phyloP scores from a whole-genome alignment of 2,329 filamentous ascomycete species.

The Fusarium oxysporum region DNA sequence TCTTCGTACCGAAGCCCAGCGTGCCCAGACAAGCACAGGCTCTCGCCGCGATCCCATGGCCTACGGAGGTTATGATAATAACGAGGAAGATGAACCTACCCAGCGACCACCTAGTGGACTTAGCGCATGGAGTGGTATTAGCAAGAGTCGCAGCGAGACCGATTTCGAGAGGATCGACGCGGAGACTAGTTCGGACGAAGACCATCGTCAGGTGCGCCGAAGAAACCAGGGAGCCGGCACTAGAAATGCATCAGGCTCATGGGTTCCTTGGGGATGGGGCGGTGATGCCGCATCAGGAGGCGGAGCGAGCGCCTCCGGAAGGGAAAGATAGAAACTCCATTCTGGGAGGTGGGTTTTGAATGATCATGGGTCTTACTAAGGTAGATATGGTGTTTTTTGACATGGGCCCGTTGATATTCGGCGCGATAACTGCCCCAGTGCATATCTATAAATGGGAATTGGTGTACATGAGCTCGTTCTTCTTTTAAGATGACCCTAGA shows the following conservation, averaged over 20 bases:
- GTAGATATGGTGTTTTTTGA: conserved; percentile 20
- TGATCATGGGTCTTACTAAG: conserved; percentile 46
- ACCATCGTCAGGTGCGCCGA: conserved; percentile 50
- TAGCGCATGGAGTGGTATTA: conserved; percentile 67
- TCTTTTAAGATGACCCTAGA: background rate
- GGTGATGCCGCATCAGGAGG: conserved; percentile 22
- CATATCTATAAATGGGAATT: conserved; percentile 29
- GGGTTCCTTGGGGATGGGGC: conserved; percentile 64
- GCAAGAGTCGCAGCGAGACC: conserved; percentile 85
- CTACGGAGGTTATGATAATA: conserved; percentile 43
- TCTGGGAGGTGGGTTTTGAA: conserved; percentile 35
- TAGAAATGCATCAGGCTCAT: conserved; percentile 52
- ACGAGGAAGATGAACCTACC: conserved; percentile 50
- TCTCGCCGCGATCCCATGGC: conserved; percentile 41
- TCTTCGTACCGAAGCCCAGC: conserved; percentile 56
- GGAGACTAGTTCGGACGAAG: conserved; percentile 72
- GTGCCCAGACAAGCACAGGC: conserved; percentile 36
- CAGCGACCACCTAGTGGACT: conserved; percentile 62
- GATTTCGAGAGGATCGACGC: conserved; percentile 92
- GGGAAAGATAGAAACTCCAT: conserved; percentile 50
- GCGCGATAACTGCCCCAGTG: conserved; percentile 4
- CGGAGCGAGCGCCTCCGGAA: conserved; percentile 51
- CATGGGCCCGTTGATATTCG: conserved; percentile 20
- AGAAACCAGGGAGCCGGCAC: conserved; percentile 44
- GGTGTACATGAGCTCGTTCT: conserved; percentile 4